phyloP scores from a whole-genome alignment of 2,329 filamentous ascomycete species.

The Cladosporium sp. region DNA sequence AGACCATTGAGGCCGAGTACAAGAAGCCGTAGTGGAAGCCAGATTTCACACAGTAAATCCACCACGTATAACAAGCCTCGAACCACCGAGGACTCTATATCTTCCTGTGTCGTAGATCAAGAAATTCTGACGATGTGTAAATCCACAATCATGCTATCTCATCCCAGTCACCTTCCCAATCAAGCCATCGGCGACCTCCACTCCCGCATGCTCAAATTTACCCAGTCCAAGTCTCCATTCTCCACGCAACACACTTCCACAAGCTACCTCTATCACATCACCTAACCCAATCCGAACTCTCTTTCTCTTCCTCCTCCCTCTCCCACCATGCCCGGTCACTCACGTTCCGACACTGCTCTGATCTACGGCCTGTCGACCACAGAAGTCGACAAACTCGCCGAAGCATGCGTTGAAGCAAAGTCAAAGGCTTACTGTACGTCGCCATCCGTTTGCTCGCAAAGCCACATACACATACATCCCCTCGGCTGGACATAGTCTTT shows the following conservation, averaged over 20 bases:
- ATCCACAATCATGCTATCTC: not conserved
- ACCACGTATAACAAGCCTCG: not conserved
- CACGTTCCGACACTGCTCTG: constrained; percentile 42
- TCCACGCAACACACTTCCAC: constrained; percentile 1
- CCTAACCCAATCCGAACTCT: not conserved
- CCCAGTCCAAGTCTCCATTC: not conserved
- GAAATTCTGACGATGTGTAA: not conserved
- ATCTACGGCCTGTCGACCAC: constrained; percentile 56
- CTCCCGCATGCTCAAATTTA: constrained; percentile 2
- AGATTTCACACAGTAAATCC: not conserved
- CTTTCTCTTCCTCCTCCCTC: not conserved
- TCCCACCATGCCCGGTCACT: constrained; percentile 38
- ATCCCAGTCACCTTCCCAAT: constrained; percentile 3
- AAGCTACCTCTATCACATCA: not conserved
- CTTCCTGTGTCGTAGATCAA: not conserved
- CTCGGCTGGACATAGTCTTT: not conserved
- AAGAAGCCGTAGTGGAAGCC: not conserved
- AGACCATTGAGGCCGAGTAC: not conserved
- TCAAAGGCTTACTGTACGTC: constrained; percentile 73
- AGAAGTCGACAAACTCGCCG: constrained; percentile 66
- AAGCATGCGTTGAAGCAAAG: constrained; percentile 69
- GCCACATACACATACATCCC: not conserved
- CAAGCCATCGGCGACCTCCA: not conserved
- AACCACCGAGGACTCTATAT: not conserved
- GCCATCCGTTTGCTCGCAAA: not conserved